Conservation (phyloP, 305 asterid species). For the Fraxinus dipetala region DNA sequence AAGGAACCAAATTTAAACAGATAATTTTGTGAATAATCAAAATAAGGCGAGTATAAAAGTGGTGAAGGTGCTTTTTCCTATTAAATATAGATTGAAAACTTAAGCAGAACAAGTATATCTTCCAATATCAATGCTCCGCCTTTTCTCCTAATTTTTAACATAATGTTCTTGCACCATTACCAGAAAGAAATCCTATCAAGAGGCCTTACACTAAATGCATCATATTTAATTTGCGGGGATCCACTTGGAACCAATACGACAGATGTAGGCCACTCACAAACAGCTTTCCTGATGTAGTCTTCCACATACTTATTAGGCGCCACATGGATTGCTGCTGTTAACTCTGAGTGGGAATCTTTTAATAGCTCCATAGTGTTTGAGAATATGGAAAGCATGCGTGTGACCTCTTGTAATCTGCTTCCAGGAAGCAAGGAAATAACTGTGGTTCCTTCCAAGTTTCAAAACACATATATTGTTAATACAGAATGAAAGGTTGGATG, state of each 20-base stretch:
- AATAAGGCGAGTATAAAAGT: neutral
- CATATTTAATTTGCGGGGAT: conserved; percentile 52
- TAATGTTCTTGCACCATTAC: neutral
- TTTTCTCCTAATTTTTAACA: neutral
- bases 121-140: neutral
- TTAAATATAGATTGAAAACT: neutral
- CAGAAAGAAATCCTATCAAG: conserved; percentile 19
- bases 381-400: conserved; percentile 77
- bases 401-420: conserved; percentile 90
- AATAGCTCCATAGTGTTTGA: conserved; percentile 52
- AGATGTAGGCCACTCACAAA: conserved; percentile 59
- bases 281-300: conserved; percentile 45
- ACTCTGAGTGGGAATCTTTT: conserved; percentile 40
- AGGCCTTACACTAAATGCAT: conserved; percentile 67
- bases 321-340: conserved; percentile 64
- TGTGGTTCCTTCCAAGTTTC: conserved; percentile 54
- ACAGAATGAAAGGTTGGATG: neutral
- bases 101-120: neutral
- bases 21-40: neutral
- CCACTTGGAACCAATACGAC: conserved; percentile 63
- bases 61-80: neutral
- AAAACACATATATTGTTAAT: conserved; percentile 22
- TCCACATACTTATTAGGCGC: conserved; percentile 79
- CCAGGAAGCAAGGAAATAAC: conserved; percentile 85
- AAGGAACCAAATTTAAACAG: neutral